phyloP scores from a whole-genome alignment of 306 rosid species.

The cucumber (Cucumis sativus) region DNA sequence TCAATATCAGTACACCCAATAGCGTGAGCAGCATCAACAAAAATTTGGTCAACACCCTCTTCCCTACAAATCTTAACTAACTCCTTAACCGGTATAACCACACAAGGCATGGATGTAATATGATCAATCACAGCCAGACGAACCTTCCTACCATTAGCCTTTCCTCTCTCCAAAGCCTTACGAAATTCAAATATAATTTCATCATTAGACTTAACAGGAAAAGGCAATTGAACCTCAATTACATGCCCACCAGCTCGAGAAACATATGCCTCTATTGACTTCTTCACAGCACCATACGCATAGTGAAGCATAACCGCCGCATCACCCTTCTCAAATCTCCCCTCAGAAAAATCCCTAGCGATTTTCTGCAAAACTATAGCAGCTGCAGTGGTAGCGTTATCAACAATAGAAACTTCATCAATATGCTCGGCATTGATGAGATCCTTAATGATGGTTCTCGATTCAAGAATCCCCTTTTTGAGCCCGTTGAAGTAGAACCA shows the following conservation, averaged over 20 bases:
- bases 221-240: slow-evolving; percentile 73
- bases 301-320: slow-evolving; percentile 83
- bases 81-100: slow-evolving; percentile 69
- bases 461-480: slow-evolving; percentile 32
- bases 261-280: slow-evolving; percentile 82
- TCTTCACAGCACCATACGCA: slow-evolving; percentile 82
- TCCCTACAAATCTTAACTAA: slow-evolving; percentile 83
- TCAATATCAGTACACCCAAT: slow-evolving; percentile 79
- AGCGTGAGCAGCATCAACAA: slow-evolving; percentile 93
- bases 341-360: slow-evolving; percentile 70
- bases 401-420: slow-evolving; percentile 82
- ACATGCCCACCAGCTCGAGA: slow-evolving; percentile 78
- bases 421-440: slow-evolving; percentile 60
- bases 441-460: slow-evolving; percentile 46
- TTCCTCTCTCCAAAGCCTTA: slow-evolving; percentile 62
- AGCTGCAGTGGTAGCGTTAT: slow-evolving; percentile 99
- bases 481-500: slow-evolving; percentile 68
- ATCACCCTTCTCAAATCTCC: slow-evolving; percentile 50
- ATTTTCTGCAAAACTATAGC: slow-evolving; percentile 77
- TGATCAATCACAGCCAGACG: slow-evolving; percentile 92
- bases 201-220: slow-evolving; percentile 60
- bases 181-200: slow-evolving; percentile 62
- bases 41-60: slow-evolving; percentile 86
- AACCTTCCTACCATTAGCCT: slow-evolving; percentile 53
- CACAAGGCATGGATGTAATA: slow-evolving; percentile 91